Conservation (phyloP, 179 eudicot genomes). For the Beta lomatogona region DNA sequence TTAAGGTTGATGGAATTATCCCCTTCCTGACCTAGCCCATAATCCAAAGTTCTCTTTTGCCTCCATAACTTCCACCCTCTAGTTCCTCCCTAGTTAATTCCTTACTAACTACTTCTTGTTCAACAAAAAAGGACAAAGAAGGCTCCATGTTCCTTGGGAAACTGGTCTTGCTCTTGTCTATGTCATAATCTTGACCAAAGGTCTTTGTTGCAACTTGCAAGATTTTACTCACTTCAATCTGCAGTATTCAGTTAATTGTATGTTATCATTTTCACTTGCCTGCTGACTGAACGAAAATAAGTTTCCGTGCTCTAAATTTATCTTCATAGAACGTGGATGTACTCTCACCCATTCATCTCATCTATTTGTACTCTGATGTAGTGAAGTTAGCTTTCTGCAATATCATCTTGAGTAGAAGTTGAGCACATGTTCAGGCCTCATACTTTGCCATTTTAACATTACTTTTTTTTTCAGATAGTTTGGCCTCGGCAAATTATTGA, state of each 20-base stretch:
- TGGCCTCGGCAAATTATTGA: not conserved
- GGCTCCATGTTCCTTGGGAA: not conserved
- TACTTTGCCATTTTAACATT: not conserved
- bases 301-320: not conserved
- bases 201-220: not conserved
- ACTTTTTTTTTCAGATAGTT: not conserved
- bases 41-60: not conserved
- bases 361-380: too few relatives aligned
- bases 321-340: slow-evolving; percentile 5
- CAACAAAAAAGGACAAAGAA: not conserved
- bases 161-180: not conserved
- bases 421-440: not conserved
- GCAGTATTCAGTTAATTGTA: not conserved
- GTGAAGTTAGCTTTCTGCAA: not conserved
- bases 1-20: not conserved
- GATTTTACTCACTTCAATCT: not conserved
- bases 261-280: not conserved
- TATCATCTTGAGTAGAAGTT: too few relatives aligned
- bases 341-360: not conserved
- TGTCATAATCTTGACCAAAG: too few relatives aligned
- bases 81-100: not conserved
- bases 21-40: not conserved
- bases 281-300: not conserved
- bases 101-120: too few relatives aligned
- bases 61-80: not conserved